Conservation (phyloP, 371 early-diverging fungal genomes). For the Mucor circinelloides region DNA sequence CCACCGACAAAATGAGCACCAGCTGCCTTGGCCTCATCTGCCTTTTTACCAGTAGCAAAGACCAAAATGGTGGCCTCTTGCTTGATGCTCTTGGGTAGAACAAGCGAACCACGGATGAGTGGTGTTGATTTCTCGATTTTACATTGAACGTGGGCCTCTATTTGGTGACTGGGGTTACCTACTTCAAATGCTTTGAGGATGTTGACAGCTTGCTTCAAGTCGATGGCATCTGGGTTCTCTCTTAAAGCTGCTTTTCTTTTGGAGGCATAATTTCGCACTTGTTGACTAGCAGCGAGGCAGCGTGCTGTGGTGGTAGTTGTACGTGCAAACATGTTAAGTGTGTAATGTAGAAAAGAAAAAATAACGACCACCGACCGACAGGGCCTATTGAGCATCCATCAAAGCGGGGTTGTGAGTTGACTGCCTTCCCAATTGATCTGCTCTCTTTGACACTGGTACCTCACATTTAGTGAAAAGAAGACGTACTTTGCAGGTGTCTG, state of each 20-base stretch:
- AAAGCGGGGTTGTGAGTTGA: not conserved
- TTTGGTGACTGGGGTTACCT: conserved; percentile 65
- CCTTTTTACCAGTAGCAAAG: conserved; percentile 82
- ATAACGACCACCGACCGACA: conserved; percentile 1
- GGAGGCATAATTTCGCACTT: conserved; percentile 30
- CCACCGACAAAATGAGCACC: conserved; percentile 89
- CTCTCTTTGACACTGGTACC: too few relatives aligned
- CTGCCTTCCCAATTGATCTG: not conserved
- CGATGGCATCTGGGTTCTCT: conserved; percentile 46
- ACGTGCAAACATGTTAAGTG: conserved; percentile 15
- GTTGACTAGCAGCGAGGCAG: conserved; percentile 1
- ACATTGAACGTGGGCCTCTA: conserved; percentile 76
- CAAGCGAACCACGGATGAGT: conserved; percentile 73
- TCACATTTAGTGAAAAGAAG: too few relatives aligned
- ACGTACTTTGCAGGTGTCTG: too few relatives aligned
- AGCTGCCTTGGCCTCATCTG: conserved; percentile 79
- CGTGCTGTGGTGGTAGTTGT: conserved; percentile 3
- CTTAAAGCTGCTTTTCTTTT: conserved; percentile 30
- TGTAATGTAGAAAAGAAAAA: conserved; percentile 1
- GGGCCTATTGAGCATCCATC: not conserved
- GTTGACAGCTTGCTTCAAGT: conserved; percentile 43
- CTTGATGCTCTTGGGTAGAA: conserved; percentile 69
- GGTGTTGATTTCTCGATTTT: conserved; percentile 75
- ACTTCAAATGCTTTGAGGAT: conserved; percentile 68
- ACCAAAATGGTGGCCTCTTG: conserved; percentile 70